A percentile compares a stretch with the other conserved stretches of the same genome.
Evolutionary conservation across 768 basidiomycete genomes (phyloP).

Genomic region (Sutorius australiensis): DNA sequence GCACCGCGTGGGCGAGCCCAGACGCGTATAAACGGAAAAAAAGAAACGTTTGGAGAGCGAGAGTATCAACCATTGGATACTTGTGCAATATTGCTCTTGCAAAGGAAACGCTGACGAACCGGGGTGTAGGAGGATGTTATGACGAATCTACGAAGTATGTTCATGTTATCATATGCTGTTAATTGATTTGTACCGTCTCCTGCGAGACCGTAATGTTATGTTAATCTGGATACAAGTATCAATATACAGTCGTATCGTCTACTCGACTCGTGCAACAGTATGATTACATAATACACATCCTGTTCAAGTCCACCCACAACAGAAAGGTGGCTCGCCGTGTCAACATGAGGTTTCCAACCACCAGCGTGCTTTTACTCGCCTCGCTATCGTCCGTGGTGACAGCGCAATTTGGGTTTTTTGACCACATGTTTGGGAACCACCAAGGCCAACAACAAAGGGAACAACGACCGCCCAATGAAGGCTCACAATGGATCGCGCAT

Average conservation of each 20-base stretch:
- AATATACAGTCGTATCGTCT: slow-evolving; percentile 1
- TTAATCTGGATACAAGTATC: slow-evolving; percentile 14
- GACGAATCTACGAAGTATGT: slow-evolving; percentile 19
- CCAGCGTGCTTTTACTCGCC: slow-evolving; percentile 12
- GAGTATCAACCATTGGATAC: not conserved
- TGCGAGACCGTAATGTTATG: slow-evolving; percentile 29
- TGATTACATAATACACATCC: slow-evolving; percentile 1
- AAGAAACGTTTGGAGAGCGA: not conserved
- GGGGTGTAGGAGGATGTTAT: slow-evolving; percentile 1
- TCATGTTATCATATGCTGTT: slow-evolving; percentile 29
- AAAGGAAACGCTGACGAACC: not conserved
- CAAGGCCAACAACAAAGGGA: slow-evolving; percentile 48
- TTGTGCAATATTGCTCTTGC: slow-evolving; percentile 5
- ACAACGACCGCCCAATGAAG: slow-evolving; percentile 43
- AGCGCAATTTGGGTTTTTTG: slow-evolving; percentile 79
- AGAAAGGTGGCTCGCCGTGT: not conserved
- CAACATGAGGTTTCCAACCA: slow-evolving; percentile 14
- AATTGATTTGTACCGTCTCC: slow-evolving; percentile 31
- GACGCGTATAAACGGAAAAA: not conserved
- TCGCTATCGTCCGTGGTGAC: slow-evolving; percentile 34
- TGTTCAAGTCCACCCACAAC: not conserved
- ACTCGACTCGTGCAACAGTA: no score
- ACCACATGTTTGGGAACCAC: slow-evolving; percentile 64
- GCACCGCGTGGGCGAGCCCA: not conserved
- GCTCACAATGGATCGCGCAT: slow-evolving; percentile 63